phyloP scores from a whole-genome alignment of 2,329 filamentous ascomycete genomes.

The Phialophora tarda region DNA sequence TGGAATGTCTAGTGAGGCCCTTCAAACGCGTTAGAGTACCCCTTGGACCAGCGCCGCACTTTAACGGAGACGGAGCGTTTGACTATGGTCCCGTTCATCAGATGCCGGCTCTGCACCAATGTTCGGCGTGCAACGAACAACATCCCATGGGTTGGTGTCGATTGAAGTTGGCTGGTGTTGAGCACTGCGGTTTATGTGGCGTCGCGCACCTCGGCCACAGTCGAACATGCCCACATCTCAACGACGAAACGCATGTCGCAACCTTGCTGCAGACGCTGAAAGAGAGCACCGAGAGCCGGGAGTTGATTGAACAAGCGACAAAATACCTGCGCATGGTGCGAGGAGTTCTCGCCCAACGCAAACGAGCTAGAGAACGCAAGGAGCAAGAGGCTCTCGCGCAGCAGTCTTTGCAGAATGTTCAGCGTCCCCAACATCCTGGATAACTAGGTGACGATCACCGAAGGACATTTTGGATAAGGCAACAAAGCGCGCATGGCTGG shows the following conservation, averaged over 20 bases:
- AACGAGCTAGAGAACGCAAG: conserved; percentile 47
- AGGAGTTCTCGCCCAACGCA: conserved; percentile 59
- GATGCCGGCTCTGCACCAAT: conserved; percentile 45
- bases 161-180: conserved; percentile 63
- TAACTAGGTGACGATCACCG: background rate
- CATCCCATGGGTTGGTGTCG: conserved; percentile 66
- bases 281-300: conserved; percentile 60
- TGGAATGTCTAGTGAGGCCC: conserved; percentile 41
- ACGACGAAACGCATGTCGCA: conserved; percentile 66
- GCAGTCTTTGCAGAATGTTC: background rate
- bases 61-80: conserved; percentile 33
- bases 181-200: conserved; percentile 69
- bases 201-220: conserved; percentile 64
- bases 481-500: background rate
- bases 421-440: background rate
- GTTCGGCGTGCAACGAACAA: conserved; percentile 59
- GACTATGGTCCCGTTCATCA: conserved; percentile 29
- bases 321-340: conserved; percentile 65
- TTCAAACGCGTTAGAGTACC: conserved; percentile 49
- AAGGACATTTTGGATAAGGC: background rate
- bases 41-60: conserved; percentile 38
- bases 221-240: conserved; percentile 66
- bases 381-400: conserved; percentile 24
- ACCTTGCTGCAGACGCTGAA: conserved; percentile 69
- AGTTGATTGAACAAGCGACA: conserved; percentile 60